Conservation (phyloP, 192 early-diverging fungal genomes). For the Phycomyces nitens region DNA sequence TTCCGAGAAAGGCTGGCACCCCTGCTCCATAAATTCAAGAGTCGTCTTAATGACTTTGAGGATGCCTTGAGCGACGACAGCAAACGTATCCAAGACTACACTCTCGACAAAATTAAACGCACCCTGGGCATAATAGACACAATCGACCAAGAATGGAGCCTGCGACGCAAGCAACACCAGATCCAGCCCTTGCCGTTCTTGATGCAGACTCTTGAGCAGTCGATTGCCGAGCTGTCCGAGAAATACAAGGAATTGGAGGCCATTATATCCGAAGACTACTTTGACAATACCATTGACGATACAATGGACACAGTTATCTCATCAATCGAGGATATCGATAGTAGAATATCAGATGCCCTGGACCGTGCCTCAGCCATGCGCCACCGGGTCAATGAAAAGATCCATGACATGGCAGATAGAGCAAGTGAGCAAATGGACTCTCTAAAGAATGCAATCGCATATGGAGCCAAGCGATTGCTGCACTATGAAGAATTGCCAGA, state of each 20-base stretch:
- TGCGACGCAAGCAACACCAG: background rate
- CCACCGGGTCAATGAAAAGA: constrained; percentile 25
- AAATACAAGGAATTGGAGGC: constrained; percentile 44
- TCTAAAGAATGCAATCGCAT: constrained; percentile 39
- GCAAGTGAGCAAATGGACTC: constrained; percentile 41
- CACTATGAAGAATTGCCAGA: constrained; percentile 55
- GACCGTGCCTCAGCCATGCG: constrained; percentile 22
- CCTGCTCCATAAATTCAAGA: constrained; percentile 24
- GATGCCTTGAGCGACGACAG: constrained; percentile 17
- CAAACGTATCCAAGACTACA: constrained; percentile 20
- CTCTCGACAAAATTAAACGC: constrained; percentile 14
- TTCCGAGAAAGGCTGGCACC: constrained; percentile 25
- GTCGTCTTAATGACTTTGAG: constrained; percentile 4
- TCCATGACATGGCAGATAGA: constrained; percentile 16
- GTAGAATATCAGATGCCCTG: constrained; percentile 22
- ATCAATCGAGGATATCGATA: constrained; percentile 34
- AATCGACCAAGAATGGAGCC: constrained; percentile 19
- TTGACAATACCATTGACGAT: constrained; percentile 23
- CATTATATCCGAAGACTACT: constrained; percentile 9
- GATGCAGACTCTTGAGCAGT: constrained; percentile 25
- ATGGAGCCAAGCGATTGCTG: constrained; percentile 52
- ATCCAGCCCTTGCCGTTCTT: background rate
- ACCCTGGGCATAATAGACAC: constrained; percentile 20
- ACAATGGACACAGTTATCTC: constrained; percentile 29
- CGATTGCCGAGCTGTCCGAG: constrained; percentile 42